These are phyloP conservation scores for Murraya koenigii DNA, from an alignment of 345 rosid genomes.

Conservation along the genomic window DNA sequence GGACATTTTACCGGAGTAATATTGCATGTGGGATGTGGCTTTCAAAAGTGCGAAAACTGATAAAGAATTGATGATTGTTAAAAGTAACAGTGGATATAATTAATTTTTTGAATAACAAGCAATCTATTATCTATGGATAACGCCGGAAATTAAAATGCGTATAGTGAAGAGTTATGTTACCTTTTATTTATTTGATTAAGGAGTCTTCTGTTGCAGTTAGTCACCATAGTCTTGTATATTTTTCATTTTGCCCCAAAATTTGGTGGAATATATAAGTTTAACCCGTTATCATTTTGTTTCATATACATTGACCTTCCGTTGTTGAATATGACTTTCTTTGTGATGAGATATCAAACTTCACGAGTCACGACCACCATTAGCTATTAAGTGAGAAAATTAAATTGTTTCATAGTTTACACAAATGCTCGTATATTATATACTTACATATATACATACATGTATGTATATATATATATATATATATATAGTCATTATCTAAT, in stretches of 20 bases:
- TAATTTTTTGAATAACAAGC: not conserved
- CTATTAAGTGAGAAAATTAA: not conserved
- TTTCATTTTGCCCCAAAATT: not conserved
- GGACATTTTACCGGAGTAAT: constrained; percentile 25
- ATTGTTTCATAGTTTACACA: no score
- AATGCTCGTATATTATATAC: no score
- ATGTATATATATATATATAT: no score
- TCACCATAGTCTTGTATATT: not conserved
- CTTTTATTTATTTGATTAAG: not conserved
- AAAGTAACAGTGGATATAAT: not conserved
- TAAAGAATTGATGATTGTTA: not conserved
- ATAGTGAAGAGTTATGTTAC: not conserved
- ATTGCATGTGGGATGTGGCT: not conserved
- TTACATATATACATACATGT: no score
- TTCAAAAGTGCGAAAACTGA: not conserved
- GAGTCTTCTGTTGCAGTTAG: not conserved
- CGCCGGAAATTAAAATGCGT: not conserved
- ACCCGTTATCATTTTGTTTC: not conserved
- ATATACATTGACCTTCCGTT: not conserved
- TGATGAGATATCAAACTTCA: no score
- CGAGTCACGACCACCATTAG: not conserved
- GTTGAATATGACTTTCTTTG: no score
- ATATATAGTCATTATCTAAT: no score
- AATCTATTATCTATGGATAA: not conserved
- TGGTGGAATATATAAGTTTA: no score